phyloP scores from a whole-genome alignment of 192 early-diverging fungal species.

The Coemansia sp. region DNA sequence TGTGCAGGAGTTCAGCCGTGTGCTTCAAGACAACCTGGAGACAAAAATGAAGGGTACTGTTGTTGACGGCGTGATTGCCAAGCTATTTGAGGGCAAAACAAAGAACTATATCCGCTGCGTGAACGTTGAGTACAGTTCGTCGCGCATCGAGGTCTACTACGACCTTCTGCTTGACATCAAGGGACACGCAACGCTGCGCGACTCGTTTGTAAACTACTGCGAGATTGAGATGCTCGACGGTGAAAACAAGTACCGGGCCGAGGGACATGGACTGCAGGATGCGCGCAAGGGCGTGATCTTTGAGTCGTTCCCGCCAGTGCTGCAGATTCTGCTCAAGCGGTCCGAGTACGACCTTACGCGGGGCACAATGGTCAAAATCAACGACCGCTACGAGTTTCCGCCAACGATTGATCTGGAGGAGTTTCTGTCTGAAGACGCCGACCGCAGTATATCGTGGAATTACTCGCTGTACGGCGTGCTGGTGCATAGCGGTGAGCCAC shows the following conservation, averaged over 20 bases:
- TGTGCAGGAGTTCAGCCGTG: conserved; percentile 97
- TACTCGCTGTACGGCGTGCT: conserved; percentile 94
- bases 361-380: conserved; percentile 93
- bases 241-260: conserved; percentile 95
- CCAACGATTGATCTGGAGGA: conserved; percentile 79
- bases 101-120: conserved; percentile 97
- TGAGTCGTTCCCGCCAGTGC: conserved; percentile 85
- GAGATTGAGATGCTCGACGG: conserved; percentile 91
- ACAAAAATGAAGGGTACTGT: conserved; percentile 96
- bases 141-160: conserved; percentile 92
- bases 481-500: conserved; percentile 91
- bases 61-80: conserved; percentile 87
- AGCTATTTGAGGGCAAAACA: conserved; percentile 96
- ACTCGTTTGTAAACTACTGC: conserved; percentile 91
- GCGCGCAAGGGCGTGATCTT: conserved; percentile 98
- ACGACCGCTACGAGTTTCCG: conserved; percentile 97
- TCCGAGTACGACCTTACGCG: conserved; percentile 96
- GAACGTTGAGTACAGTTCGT: conserved; percentile 92
- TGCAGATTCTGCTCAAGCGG: conserved; percentile 94
- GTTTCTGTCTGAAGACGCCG: conserved; percentile 71
- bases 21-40: conserved; percentile 96
- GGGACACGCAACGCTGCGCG: conserved; percentile 79
- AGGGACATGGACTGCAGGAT: conserved; percentile 92
- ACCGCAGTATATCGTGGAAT: conserved; percentile 63
- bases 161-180: conserved; percentile 98